phyloP scores from a whole-genome alignment of 2,329 filamentous ascomycete genomes.

The Bipolaris zeicola region DNA sequence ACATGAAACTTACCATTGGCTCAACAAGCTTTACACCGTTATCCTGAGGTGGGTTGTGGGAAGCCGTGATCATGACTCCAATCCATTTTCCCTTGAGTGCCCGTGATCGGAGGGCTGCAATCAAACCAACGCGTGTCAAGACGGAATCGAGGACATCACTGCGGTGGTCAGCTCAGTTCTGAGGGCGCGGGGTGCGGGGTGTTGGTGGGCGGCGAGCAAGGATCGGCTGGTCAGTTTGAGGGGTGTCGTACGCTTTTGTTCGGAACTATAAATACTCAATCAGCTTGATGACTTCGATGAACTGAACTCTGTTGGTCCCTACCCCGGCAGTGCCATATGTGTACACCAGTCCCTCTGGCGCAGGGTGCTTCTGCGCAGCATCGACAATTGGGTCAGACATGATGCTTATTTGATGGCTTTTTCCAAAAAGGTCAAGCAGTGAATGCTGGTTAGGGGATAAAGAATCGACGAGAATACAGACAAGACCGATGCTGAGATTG shows the following conservation, averaged over 20 bases:
- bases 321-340: constrained; percentile 55
- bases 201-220: neutral
- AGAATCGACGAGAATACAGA: neutral
- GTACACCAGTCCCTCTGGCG: constrained; percentile 45
- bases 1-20: constrained; percentile 68
- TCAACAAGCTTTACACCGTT: constrained; percentile 84
- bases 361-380: constrained; percentile 45
- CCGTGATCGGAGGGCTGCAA: constrained; percentile 85
- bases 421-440: neutral
- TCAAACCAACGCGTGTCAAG: constrained; percentile 87
- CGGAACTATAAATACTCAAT: constrained; percentile 59
- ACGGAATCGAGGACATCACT: constrained; percentile 87
- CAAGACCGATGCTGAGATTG: constrained; percentile 3
- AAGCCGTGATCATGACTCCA: constrained; percentile 78
- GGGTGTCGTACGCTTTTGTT: constrained; percentile 67
- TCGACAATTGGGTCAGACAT: constrained; percentile 44
- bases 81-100: constrained; percentile 90
- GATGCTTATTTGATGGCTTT: neutral
- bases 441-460: neutral
- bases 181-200: neutral
- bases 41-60: constrained; percentile 67
- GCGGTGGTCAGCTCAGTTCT: constrained; percentile 42
- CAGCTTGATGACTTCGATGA: constrained; percentile 7
- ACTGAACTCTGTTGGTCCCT: constrained; percentile 36
- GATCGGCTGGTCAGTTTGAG: constrained; percentile 2